A percentile compares a stretch with the other conserved stretches of the same genome.
These are phyloP conservation scores for Aspergillus transmontanensis DNA, from an alignment of 2,329 filamentous ascomycete species.

Conservation along the genomic window DNA sequence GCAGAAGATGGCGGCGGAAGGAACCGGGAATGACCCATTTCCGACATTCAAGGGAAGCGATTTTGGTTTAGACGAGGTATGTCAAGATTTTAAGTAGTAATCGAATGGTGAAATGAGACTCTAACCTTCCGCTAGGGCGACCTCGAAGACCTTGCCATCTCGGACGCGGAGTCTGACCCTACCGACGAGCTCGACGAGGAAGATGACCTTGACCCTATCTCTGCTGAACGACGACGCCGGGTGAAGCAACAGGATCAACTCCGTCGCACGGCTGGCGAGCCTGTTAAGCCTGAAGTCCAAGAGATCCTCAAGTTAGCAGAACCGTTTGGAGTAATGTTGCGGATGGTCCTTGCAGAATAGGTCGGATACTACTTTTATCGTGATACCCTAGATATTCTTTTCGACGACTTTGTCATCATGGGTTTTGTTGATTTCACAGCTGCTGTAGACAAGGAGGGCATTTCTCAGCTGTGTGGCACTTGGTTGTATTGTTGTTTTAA, in stretches of 20 bases:
- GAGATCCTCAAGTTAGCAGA: conserved; percentile 81
- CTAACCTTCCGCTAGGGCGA: conserved; percentile 56
- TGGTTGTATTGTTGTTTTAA: background rate
- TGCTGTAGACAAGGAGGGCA: conserved; percentile 1
- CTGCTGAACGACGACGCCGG: conserved; percentile 77
- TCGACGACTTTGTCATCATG: background rate
- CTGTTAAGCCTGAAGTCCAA: conserved; percentile 73
- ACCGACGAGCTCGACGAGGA: conserved; percentile 69
- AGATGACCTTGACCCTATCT: conserved; percentile 83
- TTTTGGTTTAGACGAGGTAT: conserved; percentile 82
- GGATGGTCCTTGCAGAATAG: conserved; percentile 76
- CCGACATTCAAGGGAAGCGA: conserved; percentile 75
- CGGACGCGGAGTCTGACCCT: conserved; percentile 69
- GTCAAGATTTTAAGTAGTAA: conserved; percentile 18
- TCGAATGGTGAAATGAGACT: background rate
- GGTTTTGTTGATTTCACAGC: conserved; percentile 1
- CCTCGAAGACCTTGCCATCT: conserved; percentile 81
- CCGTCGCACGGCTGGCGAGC: conserved; percentile 78
- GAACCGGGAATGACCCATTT: conserved; percentile 52
- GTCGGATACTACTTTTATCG: conserved; percentile 8
- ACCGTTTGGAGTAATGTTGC: conserved; percentile 79
- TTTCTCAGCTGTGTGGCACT: background rate
- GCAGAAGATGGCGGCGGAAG: conserved; percentile 97
- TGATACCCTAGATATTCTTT: conserved; percentile 20
- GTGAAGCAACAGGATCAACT: conserved; percentile 78